A percentile compares a stretch with the other conserved stretches of the same genome.
These are phyloP conservation scores for Collybiopsis confluens DNA, from an alignment of 768 basidiomycete genomes.

Conservation along the genomic window DNA sequence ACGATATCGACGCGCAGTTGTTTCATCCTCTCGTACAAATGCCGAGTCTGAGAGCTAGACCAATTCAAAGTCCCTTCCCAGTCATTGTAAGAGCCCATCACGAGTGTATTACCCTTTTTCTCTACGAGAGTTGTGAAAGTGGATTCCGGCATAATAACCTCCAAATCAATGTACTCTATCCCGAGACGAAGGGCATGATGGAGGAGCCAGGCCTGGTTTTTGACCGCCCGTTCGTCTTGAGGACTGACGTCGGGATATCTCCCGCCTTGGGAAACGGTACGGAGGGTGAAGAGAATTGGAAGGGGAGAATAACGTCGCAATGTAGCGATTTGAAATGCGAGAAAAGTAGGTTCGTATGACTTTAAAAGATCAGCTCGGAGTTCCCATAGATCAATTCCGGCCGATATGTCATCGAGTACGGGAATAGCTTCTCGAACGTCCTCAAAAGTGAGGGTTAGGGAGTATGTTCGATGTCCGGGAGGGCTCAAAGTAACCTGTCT, in stretches of 20 bases:
- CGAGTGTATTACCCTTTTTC: slow-evolving; percentile 53
- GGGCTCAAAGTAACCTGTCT: slow-evolving; percentile 36
- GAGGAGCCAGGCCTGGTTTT: slow-evolving; percentile 45
- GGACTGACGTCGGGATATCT: slow-evolving; percentile 53
- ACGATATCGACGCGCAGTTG: slow-evolving; percentile 60
- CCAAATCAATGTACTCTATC: slow-evolving; percentile 75
- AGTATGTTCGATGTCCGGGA: slow-evolving; percentile 44
- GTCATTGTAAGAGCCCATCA: slow-evolving; percentile 78
- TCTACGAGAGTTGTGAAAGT: slow-evolving; percentile 42
- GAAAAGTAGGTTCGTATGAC: slow-evolving; percentile 39
- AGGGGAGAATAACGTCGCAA: slow-evolving; percentile 58
- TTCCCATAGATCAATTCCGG: slow-evolving; percentile 73
- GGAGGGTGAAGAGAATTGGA: slow-evolving; percentile 73
- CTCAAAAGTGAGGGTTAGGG: slow-evolving; percentile 71
- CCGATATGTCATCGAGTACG: slow-evolving; percentile 51
- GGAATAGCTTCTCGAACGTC: slow-evolving; percentile 56
- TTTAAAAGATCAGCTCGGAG: slow-evolving; percentile 70
- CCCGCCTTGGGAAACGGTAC: slow-evolving; percentile 71
- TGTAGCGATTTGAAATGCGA: slow-evolving; percentile 60
- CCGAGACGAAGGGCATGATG: slow-evolving; percentile 55
- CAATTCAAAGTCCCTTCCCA: slow-evolving; percentile 62
- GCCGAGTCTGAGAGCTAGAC: slow-evolving; percentile 47
- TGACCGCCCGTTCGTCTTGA: slow-evolving; percentile 49
- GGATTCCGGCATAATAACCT: slow-evolving; percentile 53
- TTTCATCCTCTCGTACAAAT: slow-evolving; percentile 47